phyloP scores from a whole-genome alignment of 2,329 filamentous ascomycete genomes.

The Colletotrichum agaves region DNA sequence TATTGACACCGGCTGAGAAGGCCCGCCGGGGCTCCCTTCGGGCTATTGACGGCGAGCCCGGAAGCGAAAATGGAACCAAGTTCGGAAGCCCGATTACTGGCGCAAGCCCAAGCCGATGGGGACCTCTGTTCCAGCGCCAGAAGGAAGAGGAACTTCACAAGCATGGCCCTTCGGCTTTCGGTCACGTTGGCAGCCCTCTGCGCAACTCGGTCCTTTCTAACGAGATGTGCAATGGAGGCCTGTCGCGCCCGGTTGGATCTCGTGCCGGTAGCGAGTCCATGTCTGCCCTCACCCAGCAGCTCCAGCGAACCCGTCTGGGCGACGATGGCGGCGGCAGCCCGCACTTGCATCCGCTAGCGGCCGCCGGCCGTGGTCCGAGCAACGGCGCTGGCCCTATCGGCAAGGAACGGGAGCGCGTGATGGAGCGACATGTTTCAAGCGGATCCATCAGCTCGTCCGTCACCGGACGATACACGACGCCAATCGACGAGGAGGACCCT shows the following conservation, averaged over 20 bases:
- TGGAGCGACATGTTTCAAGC: conserved; percentile 69
- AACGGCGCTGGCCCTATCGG: conserved; percentile 52
- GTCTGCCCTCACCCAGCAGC: conserved; percentile 69
- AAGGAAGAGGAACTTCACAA: conserved; percentile 63
- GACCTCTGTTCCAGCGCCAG: conserved; percentile 68
- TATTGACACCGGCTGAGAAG: conserved; percentile 75
- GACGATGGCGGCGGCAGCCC: conserved; percentile 60
- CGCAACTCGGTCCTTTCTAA: conserved; percentile 71
- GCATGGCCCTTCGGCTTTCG: conserved; percentile 66
- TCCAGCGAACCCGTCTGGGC: conserved; percentile 68
- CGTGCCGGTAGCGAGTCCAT: conserved; percentile 62
- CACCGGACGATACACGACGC: conserved; percentile 69
- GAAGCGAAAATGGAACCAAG: conserved; percentile 61
- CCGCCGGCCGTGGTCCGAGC: conserved; percentile 53
- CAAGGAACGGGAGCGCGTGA: conserved; percentile 51
- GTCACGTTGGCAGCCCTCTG: conserved; percentile 73
- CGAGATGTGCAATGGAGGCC: conserved; percentile 55
- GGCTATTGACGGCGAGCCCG: conserved; percentile 62
- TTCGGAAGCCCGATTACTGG: conserved; percentile 69
- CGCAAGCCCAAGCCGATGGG: conserved; percentile 70
- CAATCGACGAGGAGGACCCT: conserved; percentile 73
- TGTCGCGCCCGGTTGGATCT: conserved; percentile 52
- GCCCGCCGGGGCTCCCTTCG: conserved; percentile 70
- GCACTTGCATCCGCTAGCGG: conserved; percentile 61
- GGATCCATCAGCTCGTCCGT: conserved; percentile 65